phyloP scores from a whole-genome alignment of 2,329 filamentous ascomycete genomes.

The Pestalotiopsis sp. region DNA sequence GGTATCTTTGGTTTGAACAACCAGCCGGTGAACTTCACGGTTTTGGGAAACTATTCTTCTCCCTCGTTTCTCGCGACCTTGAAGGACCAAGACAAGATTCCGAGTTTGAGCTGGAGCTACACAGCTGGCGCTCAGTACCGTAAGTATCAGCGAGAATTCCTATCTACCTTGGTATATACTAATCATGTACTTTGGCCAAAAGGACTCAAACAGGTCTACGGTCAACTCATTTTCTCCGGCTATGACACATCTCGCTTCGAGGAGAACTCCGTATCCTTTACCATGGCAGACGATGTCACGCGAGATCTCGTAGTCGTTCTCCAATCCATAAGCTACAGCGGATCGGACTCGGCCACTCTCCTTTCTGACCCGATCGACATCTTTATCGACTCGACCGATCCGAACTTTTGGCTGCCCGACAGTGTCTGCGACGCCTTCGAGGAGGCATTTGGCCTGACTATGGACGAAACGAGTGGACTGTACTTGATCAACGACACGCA shows the following conservation, averaged over 20 bases:
- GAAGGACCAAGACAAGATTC: constrained; percentile 37
- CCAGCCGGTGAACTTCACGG: constrained; percentile 39
- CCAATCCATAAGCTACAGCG: constrained; percentile 40
- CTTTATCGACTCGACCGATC: constrained; percentile 38
- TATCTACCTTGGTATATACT: not conserved
- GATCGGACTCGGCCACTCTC: constrained; percentile 30
- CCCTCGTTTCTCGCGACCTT: constrained; percentile 37
- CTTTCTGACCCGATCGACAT: constrained; percentile 35
- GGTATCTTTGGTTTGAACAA: constrained; percentile 40
- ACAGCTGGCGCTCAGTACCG: constrained; percentile 43
- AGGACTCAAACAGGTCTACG: constrained; percentile 38
- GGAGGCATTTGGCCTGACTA: constrained; percentile 31
- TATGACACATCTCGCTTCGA: constrained; percentile 41
- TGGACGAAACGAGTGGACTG: constrained; percentile 28
- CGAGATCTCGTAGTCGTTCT: constrained; percentile 39
- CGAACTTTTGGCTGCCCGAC: constrained; percentile 35
- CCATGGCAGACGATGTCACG: constrained; percentile 34
- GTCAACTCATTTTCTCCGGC: constrained; percentile 40
- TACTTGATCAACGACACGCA: constrained; percentile 39
- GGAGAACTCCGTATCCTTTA: constrained; percentile 38
- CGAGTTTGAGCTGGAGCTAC: constrained; percentile 44
- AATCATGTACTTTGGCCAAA: constrained; percentile 7
- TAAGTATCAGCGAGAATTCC: constrained; percentile 17
- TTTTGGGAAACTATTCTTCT: constrained; percentile 35
- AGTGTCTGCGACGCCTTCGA: constrained; percentile 34